Evolutionary conservation across 805 yeast genomes (phyloP).

Genomic region (Myxozyma sirexii): DNA sequence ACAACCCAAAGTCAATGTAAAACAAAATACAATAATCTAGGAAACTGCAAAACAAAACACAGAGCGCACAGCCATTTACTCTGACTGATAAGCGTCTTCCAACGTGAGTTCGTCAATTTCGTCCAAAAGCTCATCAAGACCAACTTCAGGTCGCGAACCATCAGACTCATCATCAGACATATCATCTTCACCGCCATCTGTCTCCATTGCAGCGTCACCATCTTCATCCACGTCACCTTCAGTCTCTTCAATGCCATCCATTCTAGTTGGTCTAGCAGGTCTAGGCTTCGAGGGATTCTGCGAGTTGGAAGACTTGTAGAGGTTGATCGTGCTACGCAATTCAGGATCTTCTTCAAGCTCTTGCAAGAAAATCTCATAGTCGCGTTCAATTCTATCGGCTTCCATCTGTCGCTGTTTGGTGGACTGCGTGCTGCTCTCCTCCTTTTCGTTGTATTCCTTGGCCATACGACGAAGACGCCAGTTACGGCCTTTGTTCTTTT

Average conservation of each 20-base stretch:
- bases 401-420: slow-evolving; percentile 61
- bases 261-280: slow-evolving; percentile 8
- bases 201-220: slow-evolving; percentile 35
- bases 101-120: slow-evolving; percentile 93
- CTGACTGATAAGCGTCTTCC: slow-evolving; percentile 49
- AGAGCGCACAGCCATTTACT: too few relatives aligned
- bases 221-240: slow-evolving; percentile 21
- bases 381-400: slow-evolving; percentile 88
- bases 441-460: slow-evolving; percentile 85
- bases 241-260: slow-evolving; percentile 18
- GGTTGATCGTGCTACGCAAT: slow-evolving; percentile 83
- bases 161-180: slow-evolving; percentile 34
- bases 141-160: slow-evolving; percentile 64
- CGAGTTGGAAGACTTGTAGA: slow-evolving; percentile 67
- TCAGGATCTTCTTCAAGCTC: slow-evolving; percentile 97
- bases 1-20: too few relatives aligned
- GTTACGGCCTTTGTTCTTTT: slow-evolving; percentile 73
- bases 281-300: slow-evolving; percentile 30
- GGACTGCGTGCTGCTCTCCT: slow-evolving; percentile 49
- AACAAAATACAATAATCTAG: too few relatives aligned
- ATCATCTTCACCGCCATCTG: slow-evolving; percentile 24
- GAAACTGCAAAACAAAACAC: too few relatives aligned
- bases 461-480: slow-evolving; percentile 99
- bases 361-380: slow-evolving; percentile 92
- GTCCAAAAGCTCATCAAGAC: slow-evolving; percentile 88